Base-by-base conservation (phyloP, 1,284 basidiomycete genomes). In the Neotropicomus parvogracilis region DNA sequence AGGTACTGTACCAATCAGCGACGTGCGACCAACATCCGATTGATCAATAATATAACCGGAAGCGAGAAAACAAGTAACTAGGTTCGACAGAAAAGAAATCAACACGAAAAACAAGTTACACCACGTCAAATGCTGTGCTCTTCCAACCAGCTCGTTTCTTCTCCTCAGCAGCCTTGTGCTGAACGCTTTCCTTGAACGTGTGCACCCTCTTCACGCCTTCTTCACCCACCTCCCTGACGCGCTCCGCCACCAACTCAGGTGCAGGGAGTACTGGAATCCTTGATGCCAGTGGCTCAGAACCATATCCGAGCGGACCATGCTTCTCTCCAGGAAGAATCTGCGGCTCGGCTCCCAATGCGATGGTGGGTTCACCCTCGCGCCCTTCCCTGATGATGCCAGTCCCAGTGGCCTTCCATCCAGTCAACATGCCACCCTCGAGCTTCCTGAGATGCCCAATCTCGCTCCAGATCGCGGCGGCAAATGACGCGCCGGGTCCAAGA, bases 291-390 rank as follows among this genome's bases (percentile, higher is more conserved):
- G 72, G 68, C 58, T 79, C 74, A 4, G 78, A 73, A 13, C 72
- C 70, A 3, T 70, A 80, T 1, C 78, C 83, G 40, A 78, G 59
- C 1, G 84, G 83, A 0, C 84, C 85, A 3, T 68, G 72, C 70
- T 86, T 84, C 53, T 81, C 74, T 0, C 81, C 80, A 19, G 74
- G 64, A 28, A 87, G 62, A 32, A 87, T 76, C 69, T 87, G 84
- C 32, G 84, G 84, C 64, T 84, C 83, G 4, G 75, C 81, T 4
- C 84, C 84, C 66, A 86, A 66, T 2, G 84, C 84, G 40, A 86
- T 76, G 45, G 67, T 65, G n/a, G 71, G 67, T 24, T 67, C 67
- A 3, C 65, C 66, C 19, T 60, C 57, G 14, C 59, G 42, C 5
- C 45, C 61, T 53, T 81, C 75, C 45, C 79, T 74, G 44, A 86